These are phyloP conservation scores for Rhizopogon rudus DNA, from an alignment of 768 basidiomycete genomes.

Conservation along the genomic window DNA sequence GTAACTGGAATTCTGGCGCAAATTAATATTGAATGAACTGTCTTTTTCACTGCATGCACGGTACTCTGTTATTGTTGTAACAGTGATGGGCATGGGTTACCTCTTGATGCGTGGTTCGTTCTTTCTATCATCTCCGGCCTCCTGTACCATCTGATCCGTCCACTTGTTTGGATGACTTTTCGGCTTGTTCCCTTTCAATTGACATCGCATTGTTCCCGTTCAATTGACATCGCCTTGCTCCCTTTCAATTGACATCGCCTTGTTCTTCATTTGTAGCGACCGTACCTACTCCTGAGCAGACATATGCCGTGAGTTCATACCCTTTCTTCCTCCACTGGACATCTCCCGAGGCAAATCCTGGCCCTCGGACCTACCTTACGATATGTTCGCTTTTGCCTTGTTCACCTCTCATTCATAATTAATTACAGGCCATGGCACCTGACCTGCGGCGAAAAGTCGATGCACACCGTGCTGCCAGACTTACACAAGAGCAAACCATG, in stretches of 20 bases:
- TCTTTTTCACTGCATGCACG: neutral
- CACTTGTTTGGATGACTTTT: conserved; percentile 6
- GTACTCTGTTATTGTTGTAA: neutral
- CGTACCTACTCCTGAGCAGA: conserved; percentile 31
- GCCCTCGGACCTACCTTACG: neutral
- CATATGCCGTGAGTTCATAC: conserved; percentile 25
- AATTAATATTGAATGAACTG: neutral
- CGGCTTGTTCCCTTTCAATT: neutral
- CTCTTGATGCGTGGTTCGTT: conserved; percentile 53
- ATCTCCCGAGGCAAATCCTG: neutral
- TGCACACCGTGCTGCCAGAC: conserved; percentile 45
- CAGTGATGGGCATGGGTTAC: conserved; percentile 57
- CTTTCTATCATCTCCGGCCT: conserved; percentile 6
- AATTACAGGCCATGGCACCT: conserved; percentile 53
- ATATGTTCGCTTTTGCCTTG: neutral
- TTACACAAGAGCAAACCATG: conserved; percentile 49
- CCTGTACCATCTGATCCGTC: conserved; percentile 5
- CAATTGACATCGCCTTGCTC: too few species aligned
- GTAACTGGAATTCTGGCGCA: neutral
- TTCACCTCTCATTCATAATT: neutral
- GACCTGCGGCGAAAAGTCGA: conserved; percentile 63
- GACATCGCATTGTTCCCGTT: too few species aligned
- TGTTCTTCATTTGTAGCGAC: conserved; percentile 21
- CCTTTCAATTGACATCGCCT: neutral
- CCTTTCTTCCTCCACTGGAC: neutral